Evolutionary conservation across 768 basidiomycete species (phyloP), one percentile per base, ranked within the genome.

Genomic region (Chiua virens): DNA sequence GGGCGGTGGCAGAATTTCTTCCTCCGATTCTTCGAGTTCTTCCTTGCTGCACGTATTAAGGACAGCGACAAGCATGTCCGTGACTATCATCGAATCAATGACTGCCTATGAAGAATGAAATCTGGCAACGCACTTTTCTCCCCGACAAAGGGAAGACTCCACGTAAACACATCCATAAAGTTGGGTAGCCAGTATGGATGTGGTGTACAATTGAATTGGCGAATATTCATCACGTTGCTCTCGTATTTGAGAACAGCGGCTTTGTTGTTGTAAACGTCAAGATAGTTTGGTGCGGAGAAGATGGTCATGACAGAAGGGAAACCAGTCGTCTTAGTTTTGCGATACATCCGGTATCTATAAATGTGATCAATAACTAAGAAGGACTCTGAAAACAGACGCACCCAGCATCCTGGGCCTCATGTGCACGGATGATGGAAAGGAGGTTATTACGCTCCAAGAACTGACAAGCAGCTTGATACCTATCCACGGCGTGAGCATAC

Each of bases 301-400:
- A 99, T 94, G n/a, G 96, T 98, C 94, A 99, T 98, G 52, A 99
- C 95, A 15, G 94, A 96, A 17, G 97, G 96, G 77, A 99, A 98
- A 7, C 96, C 95, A 0, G 95, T 98, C 18, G 92, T 89, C 72
- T 93, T 92, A 5, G 96, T 98, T 73, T 99, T 99, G 59, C 94
- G 90, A 66, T 98, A 98, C 97, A 98, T 98, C 48, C 95, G 91
- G 68, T 96, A 97, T 13, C 92, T 93, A 56, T 2, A 47, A 15
- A 36, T 28, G 39, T 45, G 28, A 42, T 40, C 13, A 51, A 38
- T 14, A 21, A 20, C 14, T 38, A 18, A 45, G 34, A 34, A 17
- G 8, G 18, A 8, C 6, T 6, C 4, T 5, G 8, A 15, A 14
- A 27, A 38, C 10, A 7, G 21, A 68, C 84, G 42, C 61, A 95